A percentile compares a stretch with the other conserved stretches of the same genome.
phyloP scores from a whole-genome alignment of 2,329 filamentous ascomycete genomes.

The Ambrosiella xylebori region DNA sequence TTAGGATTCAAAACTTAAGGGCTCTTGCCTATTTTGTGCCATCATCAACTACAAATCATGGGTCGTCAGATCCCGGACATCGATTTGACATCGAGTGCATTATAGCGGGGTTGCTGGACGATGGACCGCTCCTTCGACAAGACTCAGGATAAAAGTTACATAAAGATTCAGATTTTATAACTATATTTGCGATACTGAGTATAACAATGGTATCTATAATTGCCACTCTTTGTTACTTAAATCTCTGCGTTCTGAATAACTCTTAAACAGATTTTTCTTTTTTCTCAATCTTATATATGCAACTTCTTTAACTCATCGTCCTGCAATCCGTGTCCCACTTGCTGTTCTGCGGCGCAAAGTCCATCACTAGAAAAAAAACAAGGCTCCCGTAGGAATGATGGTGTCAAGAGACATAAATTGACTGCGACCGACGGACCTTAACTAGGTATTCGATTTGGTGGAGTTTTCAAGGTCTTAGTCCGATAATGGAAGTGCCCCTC shows the following conservation, averaged over 20 bases:
- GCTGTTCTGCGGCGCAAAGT: neutral
- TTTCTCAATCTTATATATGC: neutral
- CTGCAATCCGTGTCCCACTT: neutral
- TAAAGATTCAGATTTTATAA: neutral
- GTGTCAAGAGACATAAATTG: neutral
- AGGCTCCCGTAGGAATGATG: neutral
- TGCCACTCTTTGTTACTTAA: neutral
- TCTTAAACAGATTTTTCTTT: constrained; percentile 1
- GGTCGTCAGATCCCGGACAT: neutral
- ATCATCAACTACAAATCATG: neutral
- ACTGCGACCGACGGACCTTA: neutral
- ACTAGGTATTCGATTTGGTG: neutral
- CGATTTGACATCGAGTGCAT: neutral
- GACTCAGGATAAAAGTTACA: neutral
- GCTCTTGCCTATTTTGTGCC: neutral
- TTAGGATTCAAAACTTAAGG: neutral
- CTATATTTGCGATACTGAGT: neutral
- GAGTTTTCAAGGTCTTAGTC: neutral
- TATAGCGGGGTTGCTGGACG: neutral
- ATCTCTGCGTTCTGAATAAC: neutral
- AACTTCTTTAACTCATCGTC: neutral
- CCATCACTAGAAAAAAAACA: neutral
- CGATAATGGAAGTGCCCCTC: neutral
- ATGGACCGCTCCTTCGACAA: neutral
- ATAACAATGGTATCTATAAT: neutral